phyloP scores from a whole-genome alignment of 1,139 yeast species.

The Hanseniaspora sp. region DNA sequence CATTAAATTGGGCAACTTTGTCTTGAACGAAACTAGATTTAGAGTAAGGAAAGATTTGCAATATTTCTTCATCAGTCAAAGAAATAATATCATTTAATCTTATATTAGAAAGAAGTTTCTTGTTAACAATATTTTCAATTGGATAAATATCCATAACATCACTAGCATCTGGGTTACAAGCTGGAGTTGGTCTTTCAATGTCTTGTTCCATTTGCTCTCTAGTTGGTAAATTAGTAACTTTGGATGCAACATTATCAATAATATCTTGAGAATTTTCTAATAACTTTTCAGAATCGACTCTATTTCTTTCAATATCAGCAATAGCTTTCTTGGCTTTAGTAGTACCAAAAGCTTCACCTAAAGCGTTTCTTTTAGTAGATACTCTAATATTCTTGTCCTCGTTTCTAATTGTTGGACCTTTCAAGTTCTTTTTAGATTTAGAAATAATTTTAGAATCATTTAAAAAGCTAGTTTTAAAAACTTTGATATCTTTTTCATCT shows the following conservation, averaged over 20 bases:
- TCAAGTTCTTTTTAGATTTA: constrained; percentile 39
- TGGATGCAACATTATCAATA: constrained; percentile 62
- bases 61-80: constrained; percentile 42
- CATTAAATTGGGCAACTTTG: constrained; percentile 36
- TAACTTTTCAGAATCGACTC: constrained; percentile 72
- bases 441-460: constrained; percentile 45
- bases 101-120: constrained; percentile 50
- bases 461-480: constrained; percentile 51
- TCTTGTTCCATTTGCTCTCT: constrained; percentile 44
- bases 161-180: constrained; percentile 63
- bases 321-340: constrained; percentile 91
- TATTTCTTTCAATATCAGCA: constrained; percentile 65
- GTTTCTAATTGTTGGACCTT: constrained; percentile 54
- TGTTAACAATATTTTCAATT: constrained; percentile 55
- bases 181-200: constrained; percentile 76
- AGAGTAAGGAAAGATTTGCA: constrained; percentile 50
- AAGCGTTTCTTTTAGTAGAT: constrained; percentile 56
- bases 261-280: constrained; percentile 68
- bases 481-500: constrained; percentile 44
- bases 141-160: constrained; percentile 76
- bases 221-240: constrained; percentile 65
- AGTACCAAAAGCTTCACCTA: constrained; percentile 96
- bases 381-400: constrained; percentile 38
- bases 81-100: constrained; percentile 41
- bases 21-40: constrained; percentile 46